Evolutionary conservation across 805 yeast genomes (phyloP).

Genomic region (Yamadazyma nakazawae): DNA sequence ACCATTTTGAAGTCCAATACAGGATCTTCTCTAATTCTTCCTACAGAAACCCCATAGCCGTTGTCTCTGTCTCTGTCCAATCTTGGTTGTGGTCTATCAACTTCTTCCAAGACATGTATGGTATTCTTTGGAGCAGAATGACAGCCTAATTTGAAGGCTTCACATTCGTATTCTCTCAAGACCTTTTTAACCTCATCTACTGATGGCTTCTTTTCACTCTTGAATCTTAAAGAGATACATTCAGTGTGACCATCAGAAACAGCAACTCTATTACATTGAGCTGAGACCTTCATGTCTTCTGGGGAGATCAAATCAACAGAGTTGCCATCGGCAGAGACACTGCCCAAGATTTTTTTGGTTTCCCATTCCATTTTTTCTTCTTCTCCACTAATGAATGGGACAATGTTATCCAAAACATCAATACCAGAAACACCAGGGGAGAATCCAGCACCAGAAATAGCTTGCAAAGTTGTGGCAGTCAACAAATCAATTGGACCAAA

Average conservation of each 20-base stretch:
- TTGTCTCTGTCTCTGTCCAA: slow-evolving; percentile 92
- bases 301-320: slow-evolving; percentile 58
- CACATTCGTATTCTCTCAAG: slow-evolving; percentile 73
- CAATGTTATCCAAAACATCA: slow-evolving; percentile 89
- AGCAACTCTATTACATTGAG: slow-evolving; percentile 95
- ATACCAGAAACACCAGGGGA: slow-evolving; percentile 97
- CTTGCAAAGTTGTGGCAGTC: slow-evolving; percentile 91
- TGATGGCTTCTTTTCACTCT: slow-evolving; percentile 79
- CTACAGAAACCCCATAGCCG: slow-evolving; percentile 93
- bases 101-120: slow-evolving; percentile 86
- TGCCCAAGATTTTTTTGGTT: slow-evolving; percentile 89
- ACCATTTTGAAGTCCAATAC: slow-evolving; percentile 95
- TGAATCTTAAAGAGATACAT: slow-evolving; percentile 83
- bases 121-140: slow-evolving; percentile 91
- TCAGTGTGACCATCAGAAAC: slow-evolving; percentile 98
- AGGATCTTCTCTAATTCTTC: slow-evolving; percentile 90
- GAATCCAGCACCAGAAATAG: slow-evolving; percentile 97
- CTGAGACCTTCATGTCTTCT: slow-evolving; percentile 80
- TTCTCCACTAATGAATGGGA: slow-evolving; percentile 94
- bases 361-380: slow-evolving; percentile 99
- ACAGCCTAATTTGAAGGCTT: slow-evolving; percentile 76
- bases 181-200: slow-evolving; percentile 73
- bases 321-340: slow-evolving; percentile 46
- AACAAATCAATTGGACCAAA: slow-evolving; percentile 89
- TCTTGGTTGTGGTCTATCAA: slow-evolving; percentile 96